Evolutionary conservation across 2,329 filamentous ascomycete genomes (phyloP), one percentile per base, ranked within the genome.

Genomic region (Didymosphaeria variabile): DNA sequence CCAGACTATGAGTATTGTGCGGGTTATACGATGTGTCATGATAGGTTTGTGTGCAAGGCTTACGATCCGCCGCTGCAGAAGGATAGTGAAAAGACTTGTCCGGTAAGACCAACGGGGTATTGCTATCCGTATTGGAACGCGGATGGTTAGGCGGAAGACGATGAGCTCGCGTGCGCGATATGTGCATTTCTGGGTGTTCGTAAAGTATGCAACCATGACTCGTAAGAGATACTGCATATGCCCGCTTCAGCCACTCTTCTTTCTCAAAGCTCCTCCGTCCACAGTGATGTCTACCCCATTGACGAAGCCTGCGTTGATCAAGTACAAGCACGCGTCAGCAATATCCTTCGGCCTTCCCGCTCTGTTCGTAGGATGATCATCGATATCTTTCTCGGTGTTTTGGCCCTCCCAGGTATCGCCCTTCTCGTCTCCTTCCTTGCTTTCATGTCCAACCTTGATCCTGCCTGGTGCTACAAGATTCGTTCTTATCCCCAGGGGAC

Each of bases 381-480:
- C 68, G 19, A 81, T 72, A 59, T 83, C 80, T 63, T 79, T 77
- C 51, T 79, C 77, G 34, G 72, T 73, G 38, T 76, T 60, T 61
- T 73, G 72, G 8, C 68, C 70, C 54, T 75, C 77, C 78, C 78
- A 83, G 53, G 70, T 69, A 49, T 65, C 67, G 13, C 79, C 79
- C 19, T 76, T 77, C 62, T 83, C 77, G 60, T 84, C 81, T 7
- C 77, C 81, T 40, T 79, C 74, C 59, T 75, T 79, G 63, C 79
- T 78, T 74, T 84, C 82, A 64, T 83, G 81, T n/a, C 75, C 74
- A 9, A 78, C 81, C 68, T 81, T 82, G 70, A 83, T 80, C 53
- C 81, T 72, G 2, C 82, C 82, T 0, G 82, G 82, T 5, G 81
- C 79, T 34, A 84, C 75, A n/a, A 80, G 66, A 60, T 85, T 86